phyloP scores from a whole-genome alignment of 306 rosid species.

The Quercus engelmannii region DNA sequence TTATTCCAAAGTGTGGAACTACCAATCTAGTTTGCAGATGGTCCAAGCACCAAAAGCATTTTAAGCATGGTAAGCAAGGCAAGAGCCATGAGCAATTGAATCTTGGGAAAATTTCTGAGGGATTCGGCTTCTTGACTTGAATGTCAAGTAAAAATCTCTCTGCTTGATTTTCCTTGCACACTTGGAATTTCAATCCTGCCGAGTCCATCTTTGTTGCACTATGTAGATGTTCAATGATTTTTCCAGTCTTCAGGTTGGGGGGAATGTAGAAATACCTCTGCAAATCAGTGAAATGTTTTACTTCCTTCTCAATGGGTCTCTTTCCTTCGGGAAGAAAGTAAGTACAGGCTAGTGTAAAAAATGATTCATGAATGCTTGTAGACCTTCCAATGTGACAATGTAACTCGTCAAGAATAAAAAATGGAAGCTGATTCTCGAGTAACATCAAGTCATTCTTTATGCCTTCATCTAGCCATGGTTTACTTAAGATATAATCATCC shows the following conservation, averaged over 20 bases:
- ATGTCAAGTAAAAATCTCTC: neutral
- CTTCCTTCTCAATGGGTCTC: neutral
- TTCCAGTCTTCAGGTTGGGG: neutral
- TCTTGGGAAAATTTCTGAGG: neutral
- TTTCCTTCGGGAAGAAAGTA: neutral
- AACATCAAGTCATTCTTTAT: neutral
- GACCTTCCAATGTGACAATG: too few relatives aligned
- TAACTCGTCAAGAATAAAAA: too few relatives aligned
- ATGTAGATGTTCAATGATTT: neutral
- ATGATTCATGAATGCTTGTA: neutral
- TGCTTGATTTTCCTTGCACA: neutral
- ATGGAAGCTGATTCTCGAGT: neutral
- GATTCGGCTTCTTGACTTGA: neutral
- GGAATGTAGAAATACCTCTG: constrained; percentile 17
- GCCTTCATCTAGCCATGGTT: neutral
- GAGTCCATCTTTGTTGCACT: constrained; percentile 7
- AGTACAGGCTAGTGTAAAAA: neutral
- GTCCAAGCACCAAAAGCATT: neutral
- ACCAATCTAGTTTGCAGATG: neutral
- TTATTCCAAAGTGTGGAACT: neutral
- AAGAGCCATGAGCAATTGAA: neutral
- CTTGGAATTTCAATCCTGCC: neutral
- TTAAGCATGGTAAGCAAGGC: neutral
- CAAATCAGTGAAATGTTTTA: neutral
- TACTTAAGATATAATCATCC: neutral